Evolutionary conservation across 2,329 filamentous ascomycete genomes (phyloP), one percentile per base, ranked within the genome.

Genomic region (Fusarium sp.): DNA sequence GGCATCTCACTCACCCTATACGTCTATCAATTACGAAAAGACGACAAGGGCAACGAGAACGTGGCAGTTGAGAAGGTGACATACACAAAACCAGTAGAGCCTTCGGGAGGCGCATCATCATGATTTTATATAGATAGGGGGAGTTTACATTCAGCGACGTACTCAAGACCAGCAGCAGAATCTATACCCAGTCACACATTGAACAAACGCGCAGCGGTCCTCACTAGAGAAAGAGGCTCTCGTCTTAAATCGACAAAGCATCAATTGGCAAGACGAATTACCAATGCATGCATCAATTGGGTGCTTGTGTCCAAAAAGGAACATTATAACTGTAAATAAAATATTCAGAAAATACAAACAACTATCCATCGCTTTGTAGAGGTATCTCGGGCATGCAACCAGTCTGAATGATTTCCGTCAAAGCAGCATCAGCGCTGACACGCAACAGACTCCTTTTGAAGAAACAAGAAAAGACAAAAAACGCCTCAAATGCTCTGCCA

Each of bases 1-100:
- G 95, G 95, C 32, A 97, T 98, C 79, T 97, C 97, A 18, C 87
- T 98, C 72, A 97, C 97, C 64, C 86, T 98, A 52, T 98, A 98
- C 80, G 95, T 98, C 56, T 98, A 98, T 79, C 92, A 94, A 79
- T 81, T 94, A 76, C 88, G 91, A 79, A 94, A 91, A 78, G 92
- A 94, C 74, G 90, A 88, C 60, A 90, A 92, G 72, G 92, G 92
- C 18, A 88, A 88, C 38, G 92, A 94, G 80, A 94, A 91, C 64
- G 92, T 95, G 47, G 91, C 91, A 18, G 92, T 95, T 44, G 92
- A 95, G 80, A 95, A 95, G 84, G 92, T 95, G 67, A 94, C 92
- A 53, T 95, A 92, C 80, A 92, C 92, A 75, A 94, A 94, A 83
- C 91, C 90, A 41, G 88, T 90, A 59, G 86, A 89, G 73, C 86